Percentiles rank a stretch among this genome's conserved stretches.
phyloP scores from a whole-genome alignment of 1,284 basidiomycete genomes.

The Exobasidium rhododendri region DNA sequence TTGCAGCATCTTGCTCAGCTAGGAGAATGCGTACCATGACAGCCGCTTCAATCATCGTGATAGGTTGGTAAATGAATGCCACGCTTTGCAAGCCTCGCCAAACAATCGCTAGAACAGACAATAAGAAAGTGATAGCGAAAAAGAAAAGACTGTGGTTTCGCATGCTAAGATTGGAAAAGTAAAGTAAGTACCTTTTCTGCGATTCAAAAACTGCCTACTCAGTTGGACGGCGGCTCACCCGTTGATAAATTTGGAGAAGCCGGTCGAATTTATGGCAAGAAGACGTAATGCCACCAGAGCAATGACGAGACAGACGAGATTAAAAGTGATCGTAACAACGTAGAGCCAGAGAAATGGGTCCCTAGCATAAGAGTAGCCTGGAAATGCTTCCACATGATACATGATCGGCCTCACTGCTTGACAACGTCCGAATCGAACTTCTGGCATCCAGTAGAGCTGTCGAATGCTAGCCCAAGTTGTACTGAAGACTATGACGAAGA shows the following conservation, averaged over 20 bases:
- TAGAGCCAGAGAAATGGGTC: slow-evolving; percentile 3
- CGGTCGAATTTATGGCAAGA: background rate
- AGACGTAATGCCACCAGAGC: background rate
- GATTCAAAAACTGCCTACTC: too few relatives aligned
- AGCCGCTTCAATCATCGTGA: slow-evolving; percentile 5
- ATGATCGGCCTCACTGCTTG: background rate
- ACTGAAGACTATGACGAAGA: slow-evolving; percentile 1
- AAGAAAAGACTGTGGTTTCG: slow-evolving; percentile 9
- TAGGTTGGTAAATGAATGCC: background rate
- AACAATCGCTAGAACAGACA: slow-evolving; percentile 3
- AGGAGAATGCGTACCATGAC: slow-evolving; percentile 12
- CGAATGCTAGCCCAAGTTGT: background rate
- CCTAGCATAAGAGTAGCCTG: background rate
- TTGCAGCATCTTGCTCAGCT: slow-evolving; percentile 9
- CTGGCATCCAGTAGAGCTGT: background rate
- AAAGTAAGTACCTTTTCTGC: too few relatives aligned
- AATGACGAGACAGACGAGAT: background rate
- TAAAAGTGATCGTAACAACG: slow-evolving; percentile 2
- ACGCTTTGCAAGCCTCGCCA: background rate
- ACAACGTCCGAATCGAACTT: background rate
- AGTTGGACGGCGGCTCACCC: too few relatives aligned
- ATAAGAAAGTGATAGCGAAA: background rate
- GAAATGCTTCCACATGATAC: background rate
- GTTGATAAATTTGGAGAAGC: slow-evolving; percentile 12
- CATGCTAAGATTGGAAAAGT: background rate